Evolutionary conservation across 805 yeast species (phyloP), one percentile per base, ranked within the genome.

Genomic region (Wickerhamomyces silvicola): DNA sequence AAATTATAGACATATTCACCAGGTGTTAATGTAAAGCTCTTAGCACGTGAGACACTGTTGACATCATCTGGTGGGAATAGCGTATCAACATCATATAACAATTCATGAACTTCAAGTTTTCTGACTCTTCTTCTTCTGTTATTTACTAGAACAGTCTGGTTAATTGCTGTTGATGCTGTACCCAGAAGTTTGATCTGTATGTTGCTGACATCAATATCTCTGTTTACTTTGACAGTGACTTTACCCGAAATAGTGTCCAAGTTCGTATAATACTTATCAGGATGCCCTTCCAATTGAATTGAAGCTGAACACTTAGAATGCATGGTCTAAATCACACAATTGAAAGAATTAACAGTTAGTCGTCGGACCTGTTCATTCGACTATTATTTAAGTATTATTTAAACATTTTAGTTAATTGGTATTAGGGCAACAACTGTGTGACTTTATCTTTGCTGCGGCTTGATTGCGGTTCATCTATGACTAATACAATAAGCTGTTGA

Each of bases 111-210:
- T 28, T 40, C 45, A 0, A 4, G 8, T 4, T 32, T 28, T 2
- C 36, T 28, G 4, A 22, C 38, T 9, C 21, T 21, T 5, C 32
- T 20, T 3, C 24, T 13, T 30, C 39, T 38, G 11, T 38, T 35
- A n/a, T 32, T 37, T 9, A 19, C 35, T 16, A 22, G 22, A 6
- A 31, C 36, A 6, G 33, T 38, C 10, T 32, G 38, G 0, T 66
- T 62, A 13, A 72, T 37, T 30, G 50, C 53, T 0, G 75, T 55
- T 23, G 47, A 50, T 9, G 75, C 51, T 1, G 67, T 49, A 2
- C 78, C 81, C 42, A 70, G 71, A 11, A 73, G 52, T 42, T 73
- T 72, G 27, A 72, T 76, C 38, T 66, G 70, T 23, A 74, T 66
- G 39, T 59, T 59, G 24, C 62, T 62, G 22, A 74, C 51, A 2